A percentile compares a stretch with the other conserved stretches of the same genome.
Conservation (phyloP, 2,329 filamentous ascomycete species). For the Orbilia brochopaga region DNA sequence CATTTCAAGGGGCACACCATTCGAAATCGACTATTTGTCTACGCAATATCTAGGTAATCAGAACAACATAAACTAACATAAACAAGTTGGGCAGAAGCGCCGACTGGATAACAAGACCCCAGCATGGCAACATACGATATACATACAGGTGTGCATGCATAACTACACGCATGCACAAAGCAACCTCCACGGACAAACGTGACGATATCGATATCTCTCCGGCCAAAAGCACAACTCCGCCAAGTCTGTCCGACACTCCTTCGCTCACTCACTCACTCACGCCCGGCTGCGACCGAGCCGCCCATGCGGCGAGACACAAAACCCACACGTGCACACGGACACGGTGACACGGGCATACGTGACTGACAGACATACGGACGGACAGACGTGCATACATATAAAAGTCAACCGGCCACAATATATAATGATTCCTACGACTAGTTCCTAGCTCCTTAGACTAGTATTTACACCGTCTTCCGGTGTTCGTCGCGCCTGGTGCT, state of each 20-base stretch:
- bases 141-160: not conserved
- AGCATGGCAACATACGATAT: not conserved
- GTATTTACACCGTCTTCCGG: too few species aligned
- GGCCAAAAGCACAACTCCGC: too few species aligned
- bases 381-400: not conserved
- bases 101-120: not conserved
- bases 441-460: too few species aligned
- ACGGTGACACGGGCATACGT: too few species aligned
- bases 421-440: too few species aligned
- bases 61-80: not conserved
- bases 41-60: not conserved
- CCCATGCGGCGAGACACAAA: not conserved
- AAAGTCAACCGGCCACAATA: not conserved
- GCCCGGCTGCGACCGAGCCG: not conserved
- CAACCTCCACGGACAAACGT: slow-evolving; percentile 3
- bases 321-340: not conserved
- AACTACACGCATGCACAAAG: not conserved
- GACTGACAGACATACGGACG: not conserved
- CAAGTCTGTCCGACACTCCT: too few species aligned
- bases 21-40: not conserved
- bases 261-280: too few species aligned
- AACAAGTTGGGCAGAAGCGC: not conserved
- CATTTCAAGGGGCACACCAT: too few species aligned
- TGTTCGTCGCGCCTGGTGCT: too few species aligned
- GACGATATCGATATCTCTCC: slow-evolving; percentile 1